These are phyloP conservation scores for Ustilago lituana DNA, from an alignment of 1,284 basidiomycete genomes.

Conservation along the genomic window DNA sequence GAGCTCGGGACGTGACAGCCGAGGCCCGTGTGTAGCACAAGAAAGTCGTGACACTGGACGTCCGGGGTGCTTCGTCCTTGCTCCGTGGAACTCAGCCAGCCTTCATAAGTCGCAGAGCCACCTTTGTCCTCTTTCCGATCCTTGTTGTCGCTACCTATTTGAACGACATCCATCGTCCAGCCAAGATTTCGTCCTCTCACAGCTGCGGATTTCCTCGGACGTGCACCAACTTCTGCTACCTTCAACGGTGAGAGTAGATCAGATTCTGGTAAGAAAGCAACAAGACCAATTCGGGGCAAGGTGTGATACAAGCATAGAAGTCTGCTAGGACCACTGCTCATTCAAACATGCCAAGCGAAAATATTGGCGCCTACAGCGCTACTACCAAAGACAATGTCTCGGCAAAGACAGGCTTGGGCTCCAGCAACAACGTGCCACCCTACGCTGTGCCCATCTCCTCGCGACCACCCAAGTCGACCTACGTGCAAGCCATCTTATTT, in stretches of 20 bases:
- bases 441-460: conserved; percentile 46
- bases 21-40: not conserved
- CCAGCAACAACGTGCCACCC: conserved; percentile 4
- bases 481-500: conserved; percentile 47
- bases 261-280: too few relatives aligned
- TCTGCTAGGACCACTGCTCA: too few relatives aligned
- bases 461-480: conserved; percentile 24
- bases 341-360: not conserved
- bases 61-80: too few relatives aligned
- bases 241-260: too few relatives aligned
- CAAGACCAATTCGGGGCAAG: too few relatives aligned
- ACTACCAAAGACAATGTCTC: conserved; percentile 13
- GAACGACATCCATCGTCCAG: not conserved
- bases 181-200: too few relatives aligned
- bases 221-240: too few relatives aligned
- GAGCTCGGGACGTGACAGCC: conserved; percentile 5
- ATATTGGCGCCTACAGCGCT: not conserved
- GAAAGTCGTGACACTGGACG: not conserved
- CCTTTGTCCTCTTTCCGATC: conserved; percentile 1
- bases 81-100: conserved; percentile 6
- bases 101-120: too few relatives aligned
- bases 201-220: too few relatives aligned
- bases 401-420: conserved; percentile 37
- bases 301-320: too few relatives aligned
- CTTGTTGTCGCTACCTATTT: not conserved